These are phyloP conservation scores for Microdochium paspali DNA, from an alignment of 2,329 filamentous ascomycete species.

Conservation along the genomic window DNA sequence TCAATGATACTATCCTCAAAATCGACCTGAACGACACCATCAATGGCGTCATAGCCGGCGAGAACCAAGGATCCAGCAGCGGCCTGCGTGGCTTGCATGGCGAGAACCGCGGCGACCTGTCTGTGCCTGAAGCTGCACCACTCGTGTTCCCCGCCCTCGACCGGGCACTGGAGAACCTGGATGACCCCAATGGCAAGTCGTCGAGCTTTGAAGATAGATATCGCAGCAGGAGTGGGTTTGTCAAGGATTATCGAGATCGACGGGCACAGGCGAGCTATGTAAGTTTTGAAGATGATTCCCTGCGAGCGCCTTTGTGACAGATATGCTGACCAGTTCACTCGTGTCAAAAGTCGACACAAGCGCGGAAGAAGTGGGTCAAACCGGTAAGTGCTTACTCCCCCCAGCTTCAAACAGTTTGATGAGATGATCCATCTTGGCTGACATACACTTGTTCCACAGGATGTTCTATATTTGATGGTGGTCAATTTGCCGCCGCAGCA, in stretches of 20 bases:
- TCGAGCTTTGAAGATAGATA: constrained; percentile 6
- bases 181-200: constrained; percentile 15
- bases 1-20: constrained; percentile 3
- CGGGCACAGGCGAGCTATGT: constrained; percentile 30
- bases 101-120: neutral
- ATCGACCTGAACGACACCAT: constrained; percentile 2
- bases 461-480: constrained; percentile 5
- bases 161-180: constrained; percentile 8
- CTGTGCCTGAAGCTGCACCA: constrained; percentile 31
- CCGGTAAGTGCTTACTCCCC: neutral
- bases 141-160: constrained; percentile 37
- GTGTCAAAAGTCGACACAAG: constrained; percentile 11
- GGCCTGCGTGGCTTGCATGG: constrained; percentile 4
- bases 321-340: constrained; percentile 11
- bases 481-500: constrained; percentile 2
- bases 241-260: constrained; percentile 39
- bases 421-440: too few relatives aligned
- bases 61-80: neutral
- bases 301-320: too few relatives aligned
- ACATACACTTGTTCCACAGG: neutral
- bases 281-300: neutral
- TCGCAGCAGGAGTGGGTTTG: constrained; percentile 11
- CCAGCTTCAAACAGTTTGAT: too few relatives aligned
- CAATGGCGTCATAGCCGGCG: too few relatives aligned
- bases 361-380: neutral